Evolutionary conservation across 2,329 filamentous ascomycete species (phyloP).

Genomic region (Apiospora rasikravindrae): DNA sequence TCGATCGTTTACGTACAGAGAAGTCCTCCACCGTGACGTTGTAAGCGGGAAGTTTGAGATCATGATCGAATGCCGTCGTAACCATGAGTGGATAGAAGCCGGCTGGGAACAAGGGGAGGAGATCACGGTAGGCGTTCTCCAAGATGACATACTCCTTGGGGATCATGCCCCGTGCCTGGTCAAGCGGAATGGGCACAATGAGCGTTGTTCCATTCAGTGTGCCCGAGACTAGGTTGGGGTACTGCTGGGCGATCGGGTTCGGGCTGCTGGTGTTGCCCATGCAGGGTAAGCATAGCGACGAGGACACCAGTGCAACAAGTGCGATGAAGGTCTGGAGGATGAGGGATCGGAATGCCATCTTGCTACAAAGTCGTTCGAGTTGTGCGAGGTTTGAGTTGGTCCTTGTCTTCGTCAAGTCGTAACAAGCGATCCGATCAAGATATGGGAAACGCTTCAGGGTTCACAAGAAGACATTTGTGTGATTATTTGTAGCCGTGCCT

Average conservation of each 20-base stretch:
- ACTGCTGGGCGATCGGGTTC: constrained; percentile 55
- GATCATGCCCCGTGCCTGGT: constrained; percentile 51
- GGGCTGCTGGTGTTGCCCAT: constrained; percentile 35
- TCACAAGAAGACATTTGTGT: background rate
- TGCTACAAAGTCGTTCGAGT: background rate
- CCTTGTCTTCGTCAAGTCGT: background rate
- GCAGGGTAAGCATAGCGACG: background rate
- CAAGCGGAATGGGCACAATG: constrained; percentile 56
- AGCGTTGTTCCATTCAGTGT: constrained; percentile 59
- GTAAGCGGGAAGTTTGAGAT: constrained; percentile 49
- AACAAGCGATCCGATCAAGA: background rate
- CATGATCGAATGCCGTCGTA: constrained; percentile 56
- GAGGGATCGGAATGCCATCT: background rate
- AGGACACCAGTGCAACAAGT: background rate
- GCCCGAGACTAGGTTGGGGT: constrained; percentile 54
- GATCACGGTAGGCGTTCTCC: constrained; percentile 50
- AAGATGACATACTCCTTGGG: constrained; percentile 56
- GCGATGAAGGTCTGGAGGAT: background rate
- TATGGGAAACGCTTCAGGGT: background rate
- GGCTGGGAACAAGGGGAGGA: constrained; percentile 54
- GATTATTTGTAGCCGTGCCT: background rate
- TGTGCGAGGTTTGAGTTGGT: background rate
- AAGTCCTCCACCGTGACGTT: constrained; percentile 52
- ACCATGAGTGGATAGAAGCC: constrained; percentile 60
- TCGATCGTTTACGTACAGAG: constrained; percentile 42